These are phyloP conservation scores for Boletus insuetus DNA, from an alignment of 768 basidiomycete genomes.

Conservation along the genomic window DNA sequence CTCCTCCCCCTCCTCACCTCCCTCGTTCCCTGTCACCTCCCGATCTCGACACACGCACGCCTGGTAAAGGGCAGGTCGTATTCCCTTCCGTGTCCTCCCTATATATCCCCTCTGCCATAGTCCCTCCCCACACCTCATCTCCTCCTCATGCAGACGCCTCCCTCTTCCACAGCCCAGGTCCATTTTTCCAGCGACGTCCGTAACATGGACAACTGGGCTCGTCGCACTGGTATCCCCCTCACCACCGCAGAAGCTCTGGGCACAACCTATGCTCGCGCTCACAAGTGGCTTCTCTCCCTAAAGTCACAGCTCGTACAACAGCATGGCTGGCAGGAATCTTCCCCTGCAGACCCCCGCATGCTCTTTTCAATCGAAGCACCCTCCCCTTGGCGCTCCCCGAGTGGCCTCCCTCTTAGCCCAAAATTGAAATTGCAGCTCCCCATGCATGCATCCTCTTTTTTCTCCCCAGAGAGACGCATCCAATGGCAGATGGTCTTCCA, in stretches of 20 bases:
- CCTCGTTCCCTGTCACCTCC: slow-evolving; percentile 23
- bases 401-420: slow-evolving; percentile 75
- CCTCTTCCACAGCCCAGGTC: slow-evolving; percentile 53
- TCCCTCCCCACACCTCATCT: background rate
- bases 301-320: slow-evolving; percentile 62
- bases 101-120: slow-evolving; percentile 21
- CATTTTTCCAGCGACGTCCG: slow-evolving; percentile 77
- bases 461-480: slow-evolving; percentile 77
- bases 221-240: slow-evolving; percentile 73
- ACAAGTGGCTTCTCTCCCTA: slow-evolving; percentile 68
- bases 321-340: slow-evolving; percentile 66
- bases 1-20: slow-evolving; percentile 23
- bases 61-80: slow-evolving; percentile 34
- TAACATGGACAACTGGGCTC: slow-evolving; percentile 83
- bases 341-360: slow-evolving; percentile 62
- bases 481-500: slow-evolving; percentile 93
- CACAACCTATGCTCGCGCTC: slow-evolving; percentile 75
- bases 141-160: slow-evolving; percentile 30
- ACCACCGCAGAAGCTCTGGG: slow-evolving; percentile 82
- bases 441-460: slow-evolving; percentile 78
- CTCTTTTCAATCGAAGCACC: slow-evolving; percentile 78
- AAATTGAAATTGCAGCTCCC: slow-evolving; percentile 71
- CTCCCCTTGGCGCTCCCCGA: slow-evolving; percentile 74
- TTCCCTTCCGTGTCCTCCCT: slow-evolving; percentile 11
- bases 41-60: slow-evolving; percentile 6